Evolutionary conservation across 2,329 filamentous ascomycete species (phyloP).

Genomic region (Venturia carpophila): DNA sequence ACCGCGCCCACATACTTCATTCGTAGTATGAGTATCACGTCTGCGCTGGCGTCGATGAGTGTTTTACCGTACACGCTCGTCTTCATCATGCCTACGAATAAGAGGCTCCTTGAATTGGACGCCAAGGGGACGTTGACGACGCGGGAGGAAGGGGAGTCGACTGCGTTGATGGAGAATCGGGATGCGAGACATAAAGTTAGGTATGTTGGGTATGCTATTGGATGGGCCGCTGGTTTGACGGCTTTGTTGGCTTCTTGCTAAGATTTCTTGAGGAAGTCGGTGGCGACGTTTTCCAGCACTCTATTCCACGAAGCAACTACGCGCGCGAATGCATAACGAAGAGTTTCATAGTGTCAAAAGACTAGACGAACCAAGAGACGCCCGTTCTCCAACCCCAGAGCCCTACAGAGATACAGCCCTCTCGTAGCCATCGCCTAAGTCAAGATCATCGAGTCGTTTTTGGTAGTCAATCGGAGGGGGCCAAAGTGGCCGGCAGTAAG

Average conservation of each 20-base stretch:
- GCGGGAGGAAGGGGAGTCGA: not conserved
- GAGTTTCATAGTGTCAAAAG: too few species aligned
- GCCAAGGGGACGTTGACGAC: not conserved
- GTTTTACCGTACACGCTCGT: conserved; percentile 7
- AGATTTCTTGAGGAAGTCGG: not conserved
- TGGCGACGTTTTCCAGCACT: too few species aligned
- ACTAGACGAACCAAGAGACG: too few species aligned
- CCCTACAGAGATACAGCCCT: too few species aligned
- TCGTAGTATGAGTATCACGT: not conserved
- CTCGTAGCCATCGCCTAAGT: too few species aligned
- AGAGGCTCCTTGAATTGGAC: not conserved
- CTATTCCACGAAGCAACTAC: too few species aligned
- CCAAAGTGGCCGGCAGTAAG: too few species aligned
- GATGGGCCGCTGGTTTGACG: conserved; percentile 13
- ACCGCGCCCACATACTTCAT: not conserved
- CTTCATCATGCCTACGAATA: conserved; percentile 8
- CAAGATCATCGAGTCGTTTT: too few species aligned
- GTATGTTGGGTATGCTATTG: conserved; percentile 11
- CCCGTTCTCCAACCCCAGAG: too few species aligned
- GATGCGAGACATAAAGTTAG: conserved; percentile 13
- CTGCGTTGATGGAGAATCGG: not conserved
- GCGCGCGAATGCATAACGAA: too few species aligned
- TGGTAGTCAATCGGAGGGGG: too few species aligned
- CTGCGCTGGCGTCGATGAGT: not conserved
- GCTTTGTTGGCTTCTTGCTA: not conserved